Evolutionary conservation across 1,139 yeast genomes (phyloP), one percentile per base, ranked within the genome.

Genomic region (Kazachstania sp.): DNA sequence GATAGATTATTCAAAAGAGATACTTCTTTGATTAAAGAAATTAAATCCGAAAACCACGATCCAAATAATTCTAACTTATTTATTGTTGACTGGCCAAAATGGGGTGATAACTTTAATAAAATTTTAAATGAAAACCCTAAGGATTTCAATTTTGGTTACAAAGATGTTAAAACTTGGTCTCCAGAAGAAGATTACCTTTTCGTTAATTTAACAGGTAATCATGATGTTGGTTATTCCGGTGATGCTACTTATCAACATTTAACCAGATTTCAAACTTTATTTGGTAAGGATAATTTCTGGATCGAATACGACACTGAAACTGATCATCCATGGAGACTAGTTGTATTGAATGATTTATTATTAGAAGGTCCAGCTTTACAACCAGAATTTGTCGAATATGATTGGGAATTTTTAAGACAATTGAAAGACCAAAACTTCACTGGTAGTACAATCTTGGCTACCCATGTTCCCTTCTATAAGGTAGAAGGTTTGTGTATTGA

Each of bases 201-300:
- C 59, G 75, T 87, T 50, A 90, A 92, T 61, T 71, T 92, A 39
- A 83, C 95, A 0, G 98, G 98, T 1, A 94, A 92, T 63, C 98
- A 92, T 63, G 98, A 92, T 64, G 81, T 92, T 49, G 98, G 98
- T 0, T 92, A 92, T 63, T 80, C 87, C 46, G 97, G 97, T 0
- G 98, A 94, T 67, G 87, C 95, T 42, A 87, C 96, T 0, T 80
- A 83, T 72, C 96, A 86, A 60, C 95, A 95, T 58, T 78, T 88
- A 79, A 78, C 86, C 0, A 72, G 98, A 52, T 94, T 79, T 69
- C 75, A 74, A 47, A 68, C 70, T 29, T 69, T 83, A 31, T 90
- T 85, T 67, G 98, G 98, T 16, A 78, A 81, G 56, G 86, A 87
- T 58, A 92, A 90, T 66, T 90, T 73, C 62, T 86, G 86, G 65